Conservation (phyloP, 108 stramenopile species). For the Nannochloropsis granulata region DNA sequence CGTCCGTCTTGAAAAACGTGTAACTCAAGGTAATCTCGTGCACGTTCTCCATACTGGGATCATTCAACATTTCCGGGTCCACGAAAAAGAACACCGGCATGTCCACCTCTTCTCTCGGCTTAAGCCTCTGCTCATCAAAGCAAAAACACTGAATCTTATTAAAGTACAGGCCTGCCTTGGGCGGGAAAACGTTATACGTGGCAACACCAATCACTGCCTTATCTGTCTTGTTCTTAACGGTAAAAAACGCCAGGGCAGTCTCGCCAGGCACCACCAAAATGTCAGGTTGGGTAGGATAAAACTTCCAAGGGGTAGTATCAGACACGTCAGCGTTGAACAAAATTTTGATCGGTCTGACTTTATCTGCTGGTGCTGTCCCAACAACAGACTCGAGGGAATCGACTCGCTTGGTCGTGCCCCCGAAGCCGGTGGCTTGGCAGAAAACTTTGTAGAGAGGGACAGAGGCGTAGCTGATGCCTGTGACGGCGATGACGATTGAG, state of each 20-base stretch:
- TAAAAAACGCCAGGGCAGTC: constrained; percentile 90
- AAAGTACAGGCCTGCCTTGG: constrained; percentile 89
- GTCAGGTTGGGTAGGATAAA: constrained; percentile 71
- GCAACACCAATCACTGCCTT: constrained; percentile 96
- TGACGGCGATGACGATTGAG: constrained; percentile 28
- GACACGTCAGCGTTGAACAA: constrained; percentile 83
- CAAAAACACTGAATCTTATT: constrained; percentile 99
- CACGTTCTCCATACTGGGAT: constrained; percentile 72
- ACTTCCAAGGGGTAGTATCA: constrained; percentile 84
- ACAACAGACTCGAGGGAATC: not conserved
- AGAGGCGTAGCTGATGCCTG: constrained; percentile 65
- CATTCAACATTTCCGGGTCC: constrained; percentile 88
- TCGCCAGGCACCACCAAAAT: constrained; percentile 94
- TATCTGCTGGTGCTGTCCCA: constrained; percentile 46
- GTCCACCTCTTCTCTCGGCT: constrained; percentile 92
- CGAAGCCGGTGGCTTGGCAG: constrained; percentile 97
- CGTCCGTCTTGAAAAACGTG: constrained; percentile 93
- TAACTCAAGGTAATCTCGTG: constrained; percentile 83
- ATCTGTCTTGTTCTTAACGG: constrained; percentile 67
- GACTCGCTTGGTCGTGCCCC: constrained; percentile 76
- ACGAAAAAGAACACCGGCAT: constrained; percentile 99
- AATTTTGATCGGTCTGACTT: constrained; percentile 73
- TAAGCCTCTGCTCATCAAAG: constrained; percentile 94
- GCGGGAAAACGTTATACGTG: constrained; percentile 97
- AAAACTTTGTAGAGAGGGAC: constrained; percentile 98